These are phyloP conservation scores for Magnolia kwangsiensis DNA, from an alignment of 164 flowering plant genomes.

Conservation along the genomic window DNA sequence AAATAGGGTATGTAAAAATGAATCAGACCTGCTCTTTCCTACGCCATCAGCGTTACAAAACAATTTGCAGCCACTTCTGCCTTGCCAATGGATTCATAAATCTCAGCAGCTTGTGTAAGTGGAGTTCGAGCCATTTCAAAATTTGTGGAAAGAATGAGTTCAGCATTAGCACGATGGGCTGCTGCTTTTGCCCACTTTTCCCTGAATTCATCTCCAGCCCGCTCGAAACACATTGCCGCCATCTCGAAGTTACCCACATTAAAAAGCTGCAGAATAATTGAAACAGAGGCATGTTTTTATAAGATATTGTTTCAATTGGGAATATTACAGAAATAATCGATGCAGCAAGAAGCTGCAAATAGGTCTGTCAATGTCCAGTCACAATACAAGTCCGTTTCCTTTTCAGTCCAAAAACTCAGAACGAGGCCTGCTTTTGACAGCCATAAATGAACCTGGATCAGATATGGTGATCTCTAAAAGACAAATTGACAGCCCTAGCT, in stretches of 20 bases:
- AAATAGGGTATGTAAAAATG: neutral
- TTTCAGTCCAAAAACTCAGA: neutral
- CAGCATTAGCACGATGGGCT: constrained; percentile 51
- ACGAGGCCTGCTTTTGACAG: neutral
- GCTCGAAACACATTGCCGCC: constrained; percentile 79
- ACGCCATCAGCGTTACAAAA: constrained; percentile 43
- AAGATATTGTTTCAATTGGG: neutral
- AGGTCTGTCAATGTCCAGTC: neutral
- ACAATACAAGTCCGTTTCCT: neutral
- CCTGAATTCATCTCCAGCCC: constrained; percentile 55
- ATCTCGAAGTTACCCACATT: constrained; percentile 56
- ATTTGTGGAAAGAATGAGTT: constrained; percentile 32
- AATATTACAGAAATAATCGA: no score
- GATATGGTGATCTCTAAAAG: neutral
- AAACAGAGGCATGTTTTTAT: neutral
- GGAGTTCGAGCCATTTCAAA: constrained; percentile 29
- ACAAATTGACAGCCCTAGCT: neutral
- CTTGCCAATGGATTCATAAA: constrained; percentile 56
- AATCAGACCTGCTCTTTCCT: constrained; percentile 50
- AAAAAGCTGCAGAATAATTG: constrained; percentile 40
- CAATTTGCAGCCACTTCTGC: constrained; percentile 67
- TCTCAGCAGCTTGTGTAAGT: constrained; percentile 55
- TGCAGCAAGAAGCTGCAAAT: neutral
- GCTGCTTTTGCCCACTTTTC: constrained; percentile 58
- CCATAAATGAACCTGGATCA: no score